phyloP scores from a whole-genome alignment of 2,329 filamentous ascomycete genomes.

The Paecilomyces formosus region DNA sequence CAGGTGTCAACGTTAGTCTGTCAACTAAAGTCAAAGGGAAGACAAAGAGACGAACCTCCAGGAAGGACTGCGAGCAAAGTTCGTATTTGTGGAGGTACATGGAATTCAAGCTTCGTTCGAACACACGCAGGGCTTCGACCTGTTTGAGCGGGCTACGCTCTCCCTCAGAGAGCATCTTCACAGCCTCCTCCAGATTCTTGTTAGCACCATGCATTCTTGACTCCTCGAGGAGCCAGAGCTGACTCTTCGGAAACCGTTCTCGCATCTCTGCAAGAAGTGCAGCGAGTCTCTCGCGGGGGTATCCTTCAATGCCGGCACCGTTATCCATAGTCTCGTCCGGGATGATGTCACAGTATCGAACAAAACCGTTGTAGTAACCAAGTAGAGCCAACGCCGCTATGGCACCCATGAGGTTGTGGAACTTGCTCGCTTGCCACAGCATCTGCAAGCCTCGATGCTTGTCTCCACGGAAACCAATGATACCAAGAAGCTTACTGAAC shows the following conservation, averaged over 20 bases:
- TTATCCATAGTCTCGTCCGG: conserved; percentile 41
- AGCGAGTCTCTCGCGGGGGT: conserved; percentile 62
- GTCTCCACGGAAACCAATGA: conserved; percentile 88
- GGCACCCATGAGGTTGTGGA: conserved; percentile 85
- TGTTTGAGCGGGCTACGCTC: conserved; percentile 72
- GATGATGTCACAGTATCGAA: conserved; percentile 83
- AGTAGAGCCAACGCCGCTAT: conserved; percentile 75
- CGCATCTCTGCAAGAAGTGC: conserved; percentile 67
- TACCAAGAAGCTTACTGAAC: conserved; percentile 76
- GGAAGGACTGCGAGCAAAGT: conserved; percentile 65
- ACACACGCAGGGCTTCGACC: conserved; percentile 74
- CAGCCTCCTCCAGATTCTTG: conserved; percentile 58
- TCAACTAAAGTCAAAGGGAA: conserved; percentile 4
- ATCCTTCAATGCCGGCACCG: conserved; percentile 57
- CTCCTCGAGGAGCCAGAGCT: conserved; percentile 84
- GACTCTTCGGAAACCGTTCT: conserved; percentile 67
- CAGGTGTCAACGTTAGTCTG: conserved; percentile 1
- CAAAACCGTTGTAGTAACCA: conserved; percentile 79
- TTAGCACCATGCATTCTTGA: conserved; percentile 66
- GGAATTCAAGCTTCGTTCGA: conserved; percentile 70
- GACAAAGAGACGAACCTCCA: conserved; percentile 40
- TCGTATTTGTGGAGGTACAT: conserved; percentile 75
- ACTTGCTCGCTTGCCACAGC: conserved; percentile 84
- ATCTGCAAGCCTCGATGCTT: conserved; percentile 72
- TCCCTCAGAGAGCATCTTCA: conserved; percentile 56